A percentile compares a stretch with the other conserved stretches of the same genome.
These are phyloP conservation scores for Lactuca sativa DNA, from an alignment of 129 eudicot species.

Conservation along the genomic window DNA sequence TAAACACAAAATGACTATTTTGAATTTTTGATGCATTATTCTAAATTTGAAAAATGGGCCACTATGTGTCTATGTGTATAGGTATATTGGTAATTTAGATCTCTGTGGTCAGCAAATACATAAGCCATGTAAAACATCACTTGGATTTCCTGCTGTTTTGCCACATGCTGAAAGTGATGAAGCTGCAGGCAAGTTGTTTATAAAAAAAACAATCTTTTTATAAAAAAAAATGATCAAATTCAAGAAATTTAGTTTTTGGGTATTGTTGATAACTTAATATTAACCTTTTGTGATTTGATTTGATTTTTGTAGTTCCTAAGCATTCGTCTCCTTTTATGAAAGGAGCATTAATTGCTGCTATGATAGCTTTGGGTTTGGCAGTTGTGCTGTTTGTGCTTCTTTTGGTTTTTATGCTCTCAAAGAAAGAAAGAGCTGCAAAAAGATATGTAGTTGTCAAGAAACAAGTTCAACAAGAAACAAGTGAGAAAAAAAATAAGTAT, in stretches of 20 bases:
- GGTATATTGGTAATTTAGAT: slow-evolving; percentile 91
- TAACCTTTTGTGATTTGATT: slow-evolving; percentile 1
- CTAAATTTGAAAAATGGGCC: slow-evolving; percentile 24
- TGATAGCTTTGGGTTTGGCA: slow-evolving; percentile 48
- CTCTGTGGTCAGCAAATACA: slow-evolving; percentile 91
- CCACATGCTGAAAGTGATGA: slow-evolving; percentile 91
- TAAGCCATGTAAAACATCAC: slow-evolving; percentile 82
- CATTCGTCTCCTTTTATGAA: slow-evolving; percentile 62
- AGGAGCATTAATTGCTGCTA: slow-evolving; percentile 61
- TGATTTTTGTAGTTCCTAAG: slow-evolving; percentile 59
- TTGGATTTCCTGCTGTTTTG: slow-evolving; percentile 94
- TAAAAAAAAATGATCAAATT: background rate
- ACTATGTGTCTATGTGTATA: slow-evolving; percentile 28
- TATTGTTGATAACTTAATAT: background rate
- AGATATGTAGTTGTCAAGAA: slow-evolving; percentile 82
- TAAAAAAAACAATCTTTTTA: background rate
- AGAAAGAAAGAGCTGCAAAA: slow-evolving; percentile 88
- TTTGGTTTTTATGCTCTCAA: slow-evolving; percentile 62
- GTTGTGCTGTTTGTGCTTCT: slow-evolving; percentile 59
- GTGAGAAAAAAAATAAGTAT: slow-evolving; percentile 43
- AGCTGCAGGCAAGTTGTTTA: slow-evolving; percentile 59
- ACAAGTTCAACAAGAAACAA: slow-evolving; percentile 80
- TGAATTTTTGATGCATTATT: background rate
- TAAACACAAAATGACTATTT: background rate
- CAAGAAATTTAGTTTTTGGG: background rate